Evolutionary conservation across 371 early-diverging fungal genomes (phyloP).

Genomic region (Mucor irregularis): DNA sequence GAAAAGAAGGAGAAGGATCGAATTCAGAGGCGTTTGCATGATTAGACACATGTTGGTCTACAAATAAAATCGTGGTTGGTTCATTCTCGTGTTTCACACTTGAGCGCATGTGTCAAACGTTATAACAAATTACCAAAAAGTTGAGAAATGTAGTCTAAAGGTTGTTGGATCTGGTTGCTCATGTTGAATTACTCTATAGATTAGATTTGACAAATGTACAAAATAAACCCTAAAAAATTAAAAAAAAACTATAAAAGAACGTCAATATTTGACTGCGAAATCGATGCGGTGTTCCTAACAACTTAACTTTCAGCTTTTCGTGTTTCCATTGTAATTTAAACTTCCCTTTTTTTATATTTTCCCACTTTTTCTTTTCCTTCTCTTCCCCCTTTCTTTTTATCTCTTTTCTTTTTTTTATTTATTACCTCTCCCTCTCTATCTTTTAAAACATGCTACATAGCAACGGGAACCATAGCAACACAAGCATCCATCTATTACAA

Average conservation of each 20-base stretch:
- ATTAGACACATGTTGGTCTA: constrained; percentile 12
- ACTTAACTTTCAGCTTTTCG: constrained; percentile 1
- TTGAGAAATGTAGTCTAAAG: constrained; percentile 10
- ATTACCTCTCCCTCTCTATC: constrained; percentile 2
- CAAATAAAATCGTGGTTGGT: too few species aligned
- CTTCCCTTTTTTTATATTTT: constrained; percentile 4
- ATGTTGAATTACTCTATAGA: neutral
- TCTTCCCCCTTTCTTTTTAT: neutral
- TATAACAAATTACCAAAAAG: constrained; percentile 22
- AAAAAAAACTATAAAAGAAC: constrained; percentile 3
- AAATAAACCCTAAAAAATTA: constrained; percentile 6
- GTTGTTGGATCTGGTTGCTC: constrained; percentile 9
- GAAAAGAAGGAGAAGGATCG: constrained; percentile 19
- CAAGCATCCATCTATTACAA: neutral
- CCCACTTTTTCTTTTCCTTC: constrained; percentile 5
- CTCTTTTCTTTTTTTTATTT: constrained; percentile 1
- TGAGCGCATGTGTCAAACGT: too few species aligned
- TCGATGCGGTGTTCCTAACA: constrained; percentile 1
- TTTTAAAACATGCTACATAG: neutral
- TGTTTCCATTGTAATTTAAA: neutral
- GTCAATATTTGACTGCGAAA: neutral
- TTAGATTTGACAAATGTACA: neutral
- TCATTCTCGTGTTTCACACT: too few species aligned
- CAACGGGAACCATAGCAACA: constrained; percentile 2
- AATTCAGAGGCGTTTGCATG: constrained; percentile 13